Evolutionary conservation across 768 basidiomycete species (phyloP).

Genomic region (Mycena venus): DNA sequence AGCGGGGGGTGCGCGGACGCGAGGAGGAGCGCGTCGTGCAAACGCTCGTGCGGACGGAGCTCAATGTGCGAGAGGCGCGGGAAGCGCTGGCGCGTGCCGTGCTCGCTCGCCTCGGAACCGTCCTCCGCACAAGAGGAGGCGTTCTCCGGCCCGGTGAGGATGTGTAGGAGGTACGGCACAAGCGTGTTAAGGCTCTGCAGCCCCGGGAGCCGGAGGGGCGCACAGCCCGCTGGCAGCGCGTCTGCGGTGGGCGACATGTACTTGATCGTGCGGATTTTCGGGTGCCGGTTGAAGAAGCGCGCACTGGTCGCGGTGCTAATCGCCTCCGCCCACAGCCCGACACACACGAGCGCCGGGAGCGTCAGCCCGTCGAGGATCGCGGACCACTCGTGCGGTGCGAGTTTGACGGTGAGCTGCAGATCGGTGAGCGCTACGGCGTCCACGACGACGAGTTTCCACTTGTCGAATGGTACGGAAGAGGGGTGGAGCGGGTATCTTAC

Average conservation of each 20-base stretch:
- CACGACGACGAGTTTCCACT: slow-evolving; percentile 22
- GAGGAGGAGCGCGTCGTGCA: slow-evolving; percentile 8
- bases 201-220: slow-evolving; percentile 8
- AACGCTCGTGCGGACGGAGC: slow-evolving; percentile 8
- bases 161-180: slow-evolving; percentile 12
- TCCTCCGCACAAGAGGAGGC: background rate
- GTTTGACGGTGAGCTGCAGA: slow-evolving; percentile 19
- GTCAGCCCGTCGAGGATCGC: slow-evolving; percentile 17
- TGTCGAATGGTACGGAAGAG: background rate
- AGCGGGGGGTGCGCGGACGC: slow-evolving; percentile 7
- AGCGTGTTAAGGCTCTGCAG: slow-evolving; percentile 14
- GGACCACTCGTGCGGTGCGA: slow-evolving; percentile 16
- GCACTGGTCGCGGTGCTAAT: slow-evolving; percentile 14
- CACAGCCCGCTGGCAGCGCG: background rate
- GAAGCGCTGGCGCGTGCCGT: background rate
- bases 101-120: background rate
- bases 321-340: slow-evolving; percentile 17
- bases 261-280: slow-evolving; percentile 6
- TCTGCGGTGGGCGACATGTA: slow-evolving; percentile 5
- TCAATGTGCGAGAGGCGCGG: slow-evolving; percentile 16
- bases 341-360: slow-evolving; percentile 17
- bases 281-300: slow-evolving; percentile 23
- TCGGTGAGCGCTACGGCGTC: slow-evolving; percentile 6
- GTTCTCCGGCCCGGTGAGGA: background rate
- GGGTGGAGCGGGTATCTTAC: background rate